Percentiles rank a stretch among this genome's conserved stretches.
Conservation (phyloP, 2,329 filamentous ascomycete species). For the Elsinoe fawcettii region DNA sequence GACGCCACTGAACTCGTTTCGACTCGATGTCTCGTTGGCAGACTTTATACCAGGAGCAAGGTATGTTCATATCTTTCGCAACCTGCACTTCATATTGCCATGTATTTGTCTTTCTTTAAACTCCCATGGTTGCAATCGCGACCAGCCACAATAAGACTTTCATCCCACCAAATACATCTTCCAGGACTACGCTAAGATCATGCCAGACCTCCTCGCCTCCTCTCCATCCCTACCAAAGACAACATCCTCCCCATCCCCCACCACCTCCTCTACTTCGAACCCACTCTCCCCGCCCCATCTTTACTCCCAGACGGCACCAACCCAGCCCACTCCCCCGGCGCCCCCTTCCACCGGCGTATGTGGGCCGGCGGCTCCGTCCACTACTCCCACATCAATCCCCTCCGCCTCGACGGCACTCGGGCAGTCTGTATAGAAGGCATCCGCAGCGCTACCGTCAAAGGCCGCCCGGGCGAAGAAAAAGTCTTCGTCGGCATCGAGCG, state of each 20-base stretch:
- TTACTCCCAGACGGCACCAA: constrained; percentile 83
- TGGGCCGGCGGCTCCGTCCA: constrained; percentile 76
- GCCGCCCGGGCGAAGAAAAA: constrained; percentile 45
- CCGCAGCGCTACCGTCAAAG: constrained; percentile 43
- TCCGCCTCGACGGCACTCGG: constrained; percentile 29
- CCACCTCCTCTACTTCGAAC: constrained; percentile 83
- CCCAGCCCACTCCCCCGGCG: constrained; percentile 64
- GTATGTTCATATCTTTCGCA: constrained; percentile 16
- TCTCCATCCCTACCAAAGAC: constrained; percentile 3
- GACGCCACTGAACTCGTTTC: constrained; percentile 54
- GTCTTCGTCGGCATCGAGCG: constrained; percentile 56
- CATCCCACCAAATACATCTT: too few relatives aligned
- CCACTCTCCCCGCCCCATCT: constrained; percentile 51
- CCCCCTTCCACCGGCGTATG: constrained; percentile 65
- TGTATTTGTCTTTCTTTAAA: constrained; percentile 19
- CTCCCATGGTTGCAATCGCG: constrained; percentile 20
- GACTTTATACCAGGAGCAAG: constrained; percentile 43
- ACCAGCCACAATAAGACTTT: too few relatives aligned
- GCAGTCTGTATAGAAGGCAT: constrained; percentile 43
- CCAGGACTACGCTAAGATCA: constrained; percentile 15
- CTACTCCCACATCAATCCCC: constrained; percentile 38
- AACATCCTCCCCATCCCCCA: constrained; percentile 55
- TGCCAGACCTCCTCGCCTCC: constrained; percentile 28
- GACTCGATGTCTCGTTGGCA: constrained; percentile 55
- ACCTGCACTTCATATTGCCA: background rate